Conservation (phyloP, 2,329 filamentous ascomycete species). For the Chaetoscypha palmicola region DNA sequence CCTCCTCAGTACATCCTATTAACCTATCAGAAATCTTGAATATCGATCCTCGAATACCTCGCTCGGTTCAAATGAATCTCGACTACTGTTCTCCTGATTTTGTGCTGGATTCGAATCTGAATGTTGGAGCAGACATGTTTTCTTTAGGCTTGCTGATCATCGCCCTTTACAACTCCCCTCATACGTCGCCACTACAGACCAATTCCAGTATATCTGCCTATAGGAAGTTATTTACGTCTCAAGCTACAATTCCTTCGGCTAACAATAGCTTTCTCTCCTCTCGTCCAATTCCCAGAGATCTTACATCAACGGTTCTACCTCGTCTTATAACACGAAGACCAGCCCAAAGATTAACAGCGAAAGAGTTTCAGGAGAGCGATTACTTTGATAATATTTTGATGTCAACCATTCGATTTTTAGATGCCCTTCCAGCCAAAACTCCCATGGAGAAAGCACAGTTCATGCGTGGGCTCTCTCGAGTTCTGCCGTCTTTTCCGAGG, state of each 20-base stretch:
- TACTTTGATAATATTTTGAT: constrained; percentile 98
- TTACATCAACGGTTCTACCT: constrained; percentile 70
- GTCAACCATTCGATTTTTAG: constrained; percentile 91
- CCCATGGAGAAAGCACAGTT: constrained; percentile 86
- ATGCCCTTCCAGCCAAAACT: constrained; percentile 85
- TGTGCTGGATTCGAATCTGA: constrained; percentile 82
- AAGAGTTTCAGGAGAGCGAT: constrained; percentile 87
- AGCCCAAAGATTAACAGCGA: constrained; percentile 78
- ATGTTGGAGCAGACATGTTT: constrained; percentile 82
- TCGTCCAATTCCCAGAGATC: constrained; percentile 69
- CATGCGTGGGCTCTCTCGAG: constrained; percentile 77
- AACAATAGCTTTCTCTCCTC: constrained; percentile 81
- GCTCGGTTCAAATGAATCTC: constrained; percentile 77
- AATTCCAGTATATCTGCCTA: constrained; percentile 77
- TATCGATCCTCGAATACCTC: constrained; percentile 75
- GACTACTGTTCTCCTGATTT: constrained; percentile 96
- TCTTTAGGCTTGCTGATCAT: constrained; percentile 84
- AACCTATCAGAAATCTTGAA: constrained; percentile 78
- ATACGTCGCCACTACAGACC: constrained; percentile 76
- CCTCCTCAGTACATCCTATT: constrained; percentile 71
- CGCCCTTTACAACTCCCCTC: constrained; percentile 90
- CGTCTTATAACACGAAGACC: constrained; percentile 80
- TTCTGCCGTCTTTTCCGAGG: constrained; percentile 85
- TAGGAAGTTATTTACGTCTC: constrained; percentile 73
- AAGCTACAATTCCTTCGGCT: constrained; percentile 69